Percentiles rank a stretch among this genome's conserved stretches.
Evolutionary conservation across 345 rosid genomes (phyloP).

Genomic region (Rhodomyrtus tomentosa): DNA sequence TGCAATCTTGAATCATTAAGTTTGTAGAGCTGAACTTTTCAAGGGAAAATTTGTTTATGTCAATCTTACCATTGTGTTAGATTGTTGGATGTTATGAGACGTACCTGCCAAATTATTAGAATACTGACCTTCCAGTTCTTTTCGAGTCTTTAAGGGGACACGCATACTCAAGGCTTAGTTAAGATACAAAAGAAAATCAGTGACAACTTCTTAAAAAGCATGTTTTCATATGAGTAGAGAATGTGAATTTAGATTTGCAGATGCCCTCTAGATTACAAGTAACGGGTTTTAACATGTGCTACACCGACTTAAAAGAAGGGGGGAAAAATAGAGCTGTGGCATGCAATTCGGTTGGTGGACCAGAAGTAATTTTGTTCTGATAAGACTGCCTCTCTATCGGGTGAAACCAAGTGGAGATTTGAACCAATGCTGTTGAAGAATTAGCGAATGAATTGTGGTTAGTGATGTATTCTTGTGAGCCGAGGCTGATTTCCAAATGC

Average conservation of each 20-base stretch:
- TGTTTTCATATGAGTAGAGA: not conserved
- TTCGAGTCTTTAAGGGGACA: not conserved
- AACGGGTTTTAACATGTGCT: not conserved
- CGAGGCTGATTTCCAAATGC: not conserved
- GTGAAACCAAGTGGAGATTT: not conserved
- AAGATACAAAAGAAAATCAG: not conserved
- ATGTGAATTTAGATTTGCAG: not conserved
- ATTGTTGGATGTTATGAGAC: not conserved
- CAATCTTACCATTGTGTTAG: not conserved
- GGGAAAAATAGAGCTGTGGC: not conserved
- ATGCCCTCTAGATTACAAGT: not conserved
- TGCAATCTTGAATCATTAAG: not conserved
- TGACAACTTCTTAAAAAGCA: not conserved
- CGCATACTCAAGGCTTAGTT: not conserved
- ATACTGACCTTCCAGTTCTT: not conserved
- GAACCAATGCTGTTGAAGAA: not conserved
- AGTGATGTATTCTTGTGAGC: not conserved
- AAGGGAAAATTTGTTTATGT: not conserved
- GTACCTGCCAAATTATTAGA: not conserved
- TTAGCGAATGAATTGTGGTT: not conserved
- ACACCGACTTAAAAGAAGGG: not conserved
- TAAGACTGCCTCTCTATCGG: not conserved
- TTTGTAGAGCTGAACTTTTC: not conserved
- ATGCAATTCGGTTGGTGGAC: not conserved
- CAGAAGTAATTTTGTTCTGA: not conserved